These are phyloP conservation scores for Colletotrichum tropicale DNA, from an alignment of 2,329 filamentous ascomycete species.

Conservation along the genomic window DNA sequence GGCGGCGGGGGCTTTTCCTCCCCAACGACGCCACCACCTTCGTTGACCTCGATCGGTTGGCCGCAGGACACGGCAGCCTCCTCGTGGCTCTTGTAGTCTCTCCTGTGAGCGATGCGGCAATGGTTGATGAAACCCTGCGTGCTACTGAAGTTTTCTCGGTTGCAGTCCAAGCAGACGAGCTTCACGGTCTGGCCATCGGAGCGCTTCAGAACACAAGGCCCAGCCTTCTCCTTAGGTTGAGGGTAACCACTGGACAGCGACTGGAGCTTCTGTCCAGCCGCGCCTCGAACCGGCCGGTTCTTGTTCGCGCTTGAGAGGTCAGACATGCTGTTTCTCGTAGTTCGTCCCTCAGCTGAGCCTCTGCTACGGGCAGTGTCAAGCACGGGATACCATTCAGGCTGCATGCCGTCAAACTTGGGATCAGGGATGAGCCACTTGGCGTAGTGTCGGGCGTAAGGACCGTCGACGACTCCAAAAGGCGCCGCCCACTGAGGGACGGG, in stretches of 20 bases:
- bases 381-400: constrained; percentile 49
- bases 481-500: constrained; percentile 78
- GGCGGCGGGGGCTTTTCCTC: constrained; percentile 27
- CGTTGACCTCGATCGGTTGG: constrained; percentile 76
- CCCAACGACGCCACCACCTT: constrained; percentile 46
- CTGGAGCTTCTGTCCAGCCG: constrained; percentile 67
- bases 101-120: constrained; percentile 92
- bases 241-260: constrained; percentile 73
- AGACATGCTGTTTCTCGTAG: constrained; percentile 76
- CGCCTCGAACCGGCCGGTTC: constrained; percentile 52
- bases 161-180: constrained; percentile 87
- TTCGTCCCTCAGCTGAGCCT: constrained; percentile 69
- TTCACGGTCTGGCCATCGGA: constrained; percentile 88
- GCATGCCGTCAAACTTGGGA: constrained; percentile 78
- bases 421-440: constrained; percentile 94
- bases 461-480: constrained; percentile 89
- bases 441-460: constrained; percentile 93
- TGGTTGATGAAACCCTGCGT: constrained; percentile 99
- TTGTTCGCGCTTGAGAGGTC: constrained; percentile 56
- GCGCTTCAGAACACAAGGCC: constrained; percentile 84
- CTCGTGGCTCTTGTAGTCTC: constrained; percentile 95
- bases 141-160: constrained; percentile 90
- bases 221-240: constrained; percentile 78
- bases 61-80: constrained; percentile 90
- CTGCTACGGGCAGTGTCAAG: constrained; percentile 48